Conservation (phyloP, 2,329 filamentous ascomycete species). For the Trichoderma gracile region DNA sequence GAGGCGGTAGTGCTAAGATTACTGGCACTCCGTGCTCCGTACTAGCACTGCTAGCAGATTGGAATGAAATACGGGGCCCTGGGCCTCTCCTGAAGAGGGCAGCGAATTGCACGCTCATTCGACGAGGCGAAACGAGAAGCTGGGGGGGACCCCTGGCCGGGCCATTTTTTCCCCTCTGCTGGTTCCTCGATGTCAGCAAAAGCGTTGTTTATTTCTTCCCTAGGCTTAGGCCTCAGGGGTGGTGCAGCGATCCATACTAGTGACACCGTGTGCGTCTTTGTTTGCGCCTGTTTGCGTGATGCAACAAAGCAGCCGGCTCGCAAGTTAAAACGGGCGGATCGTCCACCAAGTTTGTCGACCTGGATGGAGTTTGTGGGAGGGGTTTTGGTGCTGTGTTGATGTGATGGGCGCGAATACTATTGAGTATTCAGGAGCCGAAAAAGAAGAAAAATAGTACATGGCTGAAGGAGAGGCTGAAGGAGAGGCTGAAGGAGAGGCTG, state of each 20-base stretch:
- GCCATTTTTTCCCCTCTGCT: neutral
- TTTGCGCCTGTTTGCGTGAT: neutral
- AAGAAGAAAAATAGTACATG: too few species aligned
- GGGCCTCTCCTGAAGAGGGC: conserved; percentile 20
- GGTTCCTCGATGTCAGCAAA: conserved; percentile 2
- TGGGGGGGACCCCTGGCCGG: conserved; percentile 5
- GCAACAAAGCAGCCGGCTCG: neutral
- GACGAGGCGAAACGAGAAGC: conserved; percentile 23
- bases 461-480: neutral
- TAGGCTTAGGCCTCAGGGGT: too few species aligned
- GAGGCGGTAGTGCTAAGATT: conserved; percentile 2
- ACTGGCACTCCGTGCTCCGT: conserved; percentile 12
- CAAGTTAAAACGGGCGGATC: conserved; percentile 4
- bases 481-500: neutral
- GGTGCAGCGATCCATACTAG: conserved; percentile 1
- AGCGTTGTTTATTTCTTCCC: neutral
- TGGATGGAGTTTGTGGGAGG: neutral
- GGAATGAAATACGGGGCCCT: conserved; percentile 22
- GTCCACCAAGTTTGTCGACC: neutral
- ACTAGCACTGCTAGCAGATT: conserved; percentile 14
- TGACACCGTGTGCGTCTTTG: neutral
- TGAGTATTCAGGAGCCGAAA: too few species aligned
- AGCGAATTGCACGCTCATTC: conserved; percentile 20
- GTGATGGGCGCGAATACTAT: neutral
- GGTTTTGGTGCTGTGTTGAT: neutral